Evolutionary conservation across 371 early-diverging fungal species (phyloP).

Genomic region (Basidiobolus meristosporus): DNA sequence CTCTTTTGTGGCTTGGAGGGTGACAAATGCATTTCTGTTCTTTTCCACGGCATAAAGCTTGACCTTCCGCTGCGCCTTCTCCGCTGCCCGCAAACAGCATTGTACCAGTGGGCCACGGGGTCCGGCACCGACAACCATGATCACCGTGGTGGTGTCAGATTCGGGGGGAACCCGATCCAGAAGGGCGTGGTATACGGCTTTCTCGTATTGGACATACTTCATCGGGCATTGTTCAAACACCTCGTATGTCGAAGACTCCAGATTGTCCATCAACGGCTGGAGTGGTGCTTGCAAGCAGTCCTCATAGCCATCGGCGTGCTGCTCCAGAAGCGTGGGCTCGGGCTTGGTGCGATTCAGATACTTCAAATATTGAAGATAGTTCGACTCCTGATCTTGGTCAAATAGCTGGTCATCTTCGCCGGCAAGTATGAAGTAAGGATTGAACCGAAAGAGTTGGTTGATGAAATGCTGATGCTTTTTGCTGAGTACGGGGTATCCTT

Average conservation of each 20-base stretch:
- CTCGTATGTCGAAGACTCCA: constrained; percentile 81
- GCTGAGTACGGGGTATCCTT: constrained; percentile 72
- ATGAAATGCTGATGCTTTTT: constrained; percentile 16
- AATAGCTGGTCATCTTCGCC: not conserved
- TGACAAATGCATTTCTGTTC: constrained; percentile 85
- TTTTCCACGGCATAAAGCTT: constrained; percentile 78
- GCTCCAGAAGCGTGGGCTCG: constrained; percentile 32
- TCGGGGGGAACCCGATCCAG: constrained; percentile 19
- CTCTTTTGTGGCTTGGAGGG: constrained; percentile 57
- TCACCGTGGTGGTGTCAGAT: constrained; percentile 26
- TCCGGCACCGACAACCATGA: constrained; percentile 76
- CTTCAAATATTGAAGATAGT: constrained; percentile 47
- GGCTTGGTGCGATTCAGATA: constrained; percentile 43
- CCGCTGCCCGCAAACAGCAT: constrained; percentile 61
- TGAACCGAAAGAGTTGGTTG: not conserved
- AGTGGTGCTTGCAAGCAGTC: constrained; percentile 79
- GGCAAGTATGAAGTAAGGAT: not conserved
- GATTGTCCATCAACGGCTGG: constrained; percentile 84
- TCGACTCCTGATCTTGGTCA: constrained; percentile 4
- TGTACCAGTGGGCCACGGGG: constrained; percentile 59
- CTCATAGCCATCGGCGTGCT: constrained; percentile 59
- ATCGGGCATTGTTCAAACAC: constrained; percentile 83
- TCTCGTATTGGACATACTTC: constrained; percentile 80
- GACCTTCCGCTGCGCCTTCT: constrained; percentile 34
- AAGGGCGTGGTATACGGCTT: constrained; percentile 39